Evolutionary conservation across 2,329 filamentous ascomycete genomes (phyloP).

Genomic region (Hymenoscyphus fructigenus): DNA sequence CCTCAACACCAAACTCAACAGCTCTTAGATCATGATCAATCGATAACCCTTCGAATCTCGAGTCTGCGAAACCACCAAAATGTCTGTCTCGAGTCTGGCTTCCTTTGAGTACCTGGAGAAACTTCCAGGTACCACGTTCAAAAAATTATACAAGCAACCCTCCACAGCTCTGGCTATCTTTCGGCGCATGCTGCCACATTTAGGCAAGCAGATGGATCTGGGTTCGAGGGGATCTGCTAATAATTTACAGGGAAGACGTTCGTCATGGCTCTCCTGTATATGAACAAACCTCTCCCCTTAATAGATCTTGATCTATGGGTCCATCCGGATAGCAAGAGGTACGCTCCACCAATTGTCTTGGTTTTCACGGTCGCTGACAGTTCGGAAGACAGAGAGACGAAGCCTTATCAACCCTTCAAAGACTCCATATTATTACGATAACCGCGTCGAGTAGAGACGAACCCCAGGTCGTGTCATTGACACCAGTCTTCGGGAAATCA

Average conservation of each 20-base stretch:
- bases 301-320: constrained; percentile 85
- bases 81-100: constrained; percentile 51
- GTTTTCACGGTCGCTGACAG: constrained; percentile 16
- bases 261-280: constrained; percentile 93
- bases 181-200: constrained; percentile 89
- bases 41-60: constrained; percentile 18
- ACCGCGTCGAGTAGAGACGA: constrained; percentile 59
- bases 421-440: constrained; percentile 81
- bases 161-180: constrained; percentile 95
- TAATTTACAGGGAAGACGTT: constrained; percentile 75
- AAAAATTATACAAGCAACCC: constrained; percentile 90
- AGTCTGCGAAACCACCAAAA: constrained; percentile 26
- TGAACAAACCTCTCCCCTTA: constrained; percentile 76
- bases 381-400: constrained; percentile 71
- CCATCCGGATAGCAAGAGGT: constrained; percentile 62
- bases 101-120: constrained; percentile 90
- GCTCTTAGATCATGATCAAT: constrained; percentile 27
- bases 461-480: constrained; percentile 72
- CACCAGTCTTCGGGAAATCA: constrained; percentile 78
- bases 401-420: constrained; percentile 75
- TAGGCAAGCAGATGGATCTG: constrained; percentile 57
- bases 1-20: neutral
- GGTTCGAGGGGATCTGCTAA: constrained; percentile 21
- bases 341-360: constrained; percentile 25
- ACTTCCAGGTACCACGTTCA: constrained; percentile 85